Conservation (phyloP, 768 basidiomycete genomes). For the Boletellus ananas region DNA sequence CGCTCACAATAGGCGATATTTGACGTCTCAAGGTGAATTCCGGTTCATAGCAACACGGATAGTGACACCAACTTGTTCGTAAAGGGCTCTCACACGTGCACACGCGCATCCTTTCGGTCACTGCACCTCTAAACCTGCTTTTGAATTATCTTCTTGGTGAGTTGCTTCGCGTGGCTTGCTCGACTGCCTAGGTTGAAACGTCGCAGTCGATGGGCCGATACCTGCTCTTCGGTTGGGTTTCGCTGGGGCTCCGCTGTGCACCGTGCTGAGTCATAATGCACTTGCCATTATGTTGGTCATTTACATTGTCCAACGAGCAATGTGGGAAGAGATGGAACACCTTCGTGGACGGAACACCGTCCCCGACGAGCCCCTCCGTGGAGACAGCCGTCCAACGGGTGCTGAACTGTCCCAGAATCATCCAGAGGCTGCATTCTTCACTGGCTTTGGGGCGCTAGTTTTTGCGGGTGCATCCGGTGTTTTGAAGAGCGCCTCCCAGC, state of each 20-base stretch:
- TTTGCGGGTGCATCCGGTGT: constrained; percentile 19
- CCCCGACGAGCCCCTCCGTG: constrained; percentile 7
- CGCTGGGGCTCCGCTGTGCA: constrained; percentile 25
- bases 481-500: constrained; percentile 23
- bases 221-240: constrained; percentile 25
- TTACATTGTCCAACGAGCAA: constrained; percentile 20
- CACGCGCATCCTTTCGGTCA: constrained; percentile 20
- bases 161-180: background rate
- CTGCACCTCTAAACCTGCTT: constrained; percentile 20
- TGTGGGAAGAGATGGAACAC: constrained; percentile 17
- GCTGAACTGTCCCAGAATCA: background rate
- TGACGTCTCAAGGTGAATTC: constrained; percentile 17
- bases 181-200: background rate
- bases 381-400: background rate
- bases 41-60: background rate
- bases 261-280: constrained; percentile 25
- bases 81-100: constrained; percentile 23
- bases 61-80: background rate
- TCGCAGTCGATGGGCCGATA: constrained; percentile 23
- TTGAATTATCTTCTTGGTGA: constrained; percentile 27
- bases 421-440: constrained; percentile 6
- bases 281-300: constrained; percentile 19
- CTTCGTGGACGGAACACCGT: constrained; percentile 7
- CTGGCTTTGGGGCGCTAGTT: constrained; percentile 14
- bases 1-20: constrained; percentile 15